Evolutionary conservation across 495 filamentous ascomycete genomes (phyloP).

Genomic region (Daldinia childiae): DNA sequence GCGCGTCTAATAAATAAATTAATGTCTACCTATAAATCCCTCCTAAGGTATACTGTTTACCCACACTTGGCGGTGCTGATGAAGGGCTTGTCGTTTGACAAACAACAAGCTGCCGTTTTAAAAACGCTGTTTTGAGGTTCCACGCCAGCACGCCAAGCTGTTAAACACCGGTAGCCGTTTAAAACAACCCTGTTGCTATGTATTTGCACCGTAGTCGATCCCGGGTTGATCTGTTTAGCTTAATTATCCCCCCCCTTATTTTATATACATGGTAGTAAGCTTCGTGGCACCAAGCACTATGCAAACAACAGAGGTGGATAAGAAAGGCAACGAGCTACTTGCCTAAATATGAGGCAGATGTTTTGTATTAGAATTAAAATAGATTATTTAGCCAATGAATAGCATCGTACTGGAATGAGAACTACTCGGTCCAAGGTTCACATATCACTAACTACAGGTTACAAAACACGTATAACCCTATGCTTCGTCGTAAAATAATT

Average conservation of each 20-base stretch:
- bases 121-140: constrained; percentile 13
- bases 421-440: neutral
- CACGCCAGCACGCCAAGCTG: constrained; percentile 9
- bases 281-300: neutral
- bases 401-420: neutral
- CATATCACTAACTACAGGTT: neutral
- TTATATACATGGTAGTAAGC: neutral
- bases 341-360: no score
- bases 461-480: neutral
- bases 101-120: constrained; percentile 9
- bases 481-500: constrained; percentile 37
- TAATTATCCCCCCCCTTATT: no score
- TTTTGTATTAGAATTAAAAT: no score
- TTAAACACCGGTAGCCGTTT: no score
- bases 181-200: neutral
- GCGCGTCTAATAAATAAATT: constrained; percentile 19
- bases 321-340: neutral
- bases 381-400: neutral
- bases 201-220: no score
- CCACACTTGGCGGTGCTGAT: neutral
- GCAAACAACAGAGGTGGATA: neutral
- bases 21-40: neutral
- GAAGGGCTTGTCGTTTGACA: constrained; percentile 21
- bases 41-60: no score
- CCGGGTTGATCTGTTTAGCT: neutral